These are phyloP conservation scores for Suhomyces emberorum DNA, from an alignment of 805 yeast species.

Conservation along the genomic window DNA sequence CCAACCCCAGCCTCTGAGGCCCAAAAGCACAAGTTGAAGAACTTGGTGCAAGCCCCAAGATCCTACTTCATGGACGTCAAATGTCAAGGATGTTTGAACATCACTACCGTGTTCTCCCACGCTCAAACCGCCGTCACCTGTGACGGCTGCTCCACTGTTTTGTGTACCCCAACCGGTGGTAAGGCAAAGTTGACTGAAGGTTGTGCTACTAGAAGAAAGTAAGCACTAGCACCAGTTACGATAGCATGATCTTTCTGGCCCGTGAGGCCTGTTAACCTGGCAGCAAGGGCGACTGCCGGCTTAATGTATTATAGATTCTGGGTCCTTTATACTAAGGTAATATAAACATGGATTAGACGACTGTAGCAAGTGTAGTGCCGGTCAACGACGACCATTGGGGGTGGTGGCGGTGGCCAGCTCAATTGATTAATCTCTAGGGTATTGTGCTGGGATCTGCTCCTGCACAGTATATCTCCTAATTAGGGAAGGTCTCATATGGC, in stretches of 20 bases:
- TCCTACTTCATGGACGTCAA: conserved; percentile 43
- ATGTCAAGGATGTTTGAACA: conserved; percentile 42
- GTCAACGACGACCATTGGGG: too few relatives aligned
- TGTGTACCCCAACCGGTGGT: conserved; percentile 43
- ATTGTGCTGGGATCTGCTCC: too few relatives aligned
- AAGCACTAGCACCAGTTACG: conserved; percentile 6
- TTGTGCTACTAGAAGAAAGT: conserved; percentile 41
- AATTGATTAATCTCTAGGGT: too few relatives aligned
- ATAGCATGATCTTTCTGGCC: conserved; percentile 3
- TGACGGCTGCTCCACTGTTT: conserved; percentile 39
- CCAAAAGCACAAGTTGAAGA: conserved; percentile 37
- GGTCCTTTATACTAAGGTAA: conserved; percentile 1
- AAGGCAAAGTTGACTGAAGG: conserved; percentile 44
- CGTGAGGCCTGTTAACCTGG: not conserved
- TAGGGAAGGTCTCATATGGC: too few relatives aligned
- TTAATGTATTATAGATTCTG: conserved; percentile 6
- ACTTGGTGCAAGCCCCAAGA: conserved; percentile 40
- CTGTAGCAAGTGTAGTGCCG: too few relatives aligned
- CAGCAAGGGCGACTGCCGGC: not conserved
- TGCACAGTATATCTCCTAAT: too few relatives aligned
- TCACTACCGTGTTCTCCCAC: conserved; percentile 41
- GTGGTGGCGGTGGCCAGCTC: too few relatives aligned
- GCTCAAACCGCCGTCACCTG: conserved; percentile 43
- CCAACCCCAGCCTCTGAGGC: conserved; percentile 39
- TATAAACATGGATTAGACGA: not conserved